A percentile compares a stretch with the other conserved stretches of the same genome.
Evolutionary conservation across 2,329 filamentous ascomycete species (phyloP).

Genomic region (Rutstroemia sydowiana): DNA sequence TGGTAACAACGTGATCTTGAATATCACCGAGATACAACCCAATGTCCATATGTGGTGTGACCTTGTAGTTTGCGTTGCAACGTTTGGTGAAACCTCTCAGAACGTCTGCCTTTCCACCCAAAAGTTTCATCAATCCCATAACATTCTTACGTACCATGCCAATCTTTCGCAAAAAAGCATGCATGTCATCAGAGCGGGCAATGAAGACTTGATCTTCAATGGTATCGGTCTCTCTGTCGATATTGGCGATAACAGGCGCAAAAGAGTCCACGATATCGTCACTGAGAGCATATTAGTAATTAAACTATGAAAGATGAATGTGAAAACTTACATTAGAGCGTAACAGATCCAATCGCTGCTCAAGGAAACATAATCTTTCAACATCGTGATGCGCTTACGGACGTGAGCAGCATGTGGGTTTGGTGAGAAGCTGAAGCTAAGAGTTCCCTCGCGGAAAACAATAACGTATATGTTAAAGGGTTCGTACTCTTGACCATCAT

Average conservation of each 20-base stretch:
- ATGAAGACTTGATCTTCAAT: conserved; percentile 97
- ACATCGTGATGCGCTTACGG: conserved; percentile 79
- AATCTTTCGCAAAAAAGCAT: conserved; percentile 78
- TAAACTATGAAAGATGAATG: not conserved
- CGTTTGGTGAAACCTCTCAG: conserved; percentile 96
- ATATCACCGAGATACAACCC: conserved; percentile 95
- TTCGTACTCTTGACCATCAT: conserved; percentile 76
- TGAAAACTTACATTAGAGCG: conserved; percentile 70
- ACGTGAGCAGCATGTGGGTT: conserved; percentile 86
- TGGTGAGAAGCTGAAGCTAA: conserved; percentile 88
- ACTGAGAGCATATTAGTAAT: conserved; percentile 34
- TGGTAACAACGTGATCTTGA: conserved; percentile 97
- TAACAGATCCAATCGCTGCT: conserved; percentile 99
- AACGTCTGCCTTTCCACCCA: conserved; percentile 97
- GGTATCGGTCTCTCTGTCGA: conserved; percentile 81
- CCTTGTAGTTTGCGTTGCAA: conserved; percentile 94
- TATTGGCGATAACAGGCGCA: conserved; percentile 77
- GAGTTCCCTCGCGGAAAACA: conserved; percentile 88
- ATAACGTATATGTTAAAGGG: conserved; percentile 96
- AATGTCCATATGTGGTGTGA: conserved; percentile 93
- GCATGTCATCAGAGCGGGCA: conserved; percentile 82
- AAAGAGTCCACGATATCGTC: conserved; percentile 98
- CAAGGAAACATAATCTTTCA: conserved; percentile 91
- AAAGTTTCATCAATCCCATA: conserved; percentile 83
- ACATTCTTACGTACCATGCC: conserved; percentile 89